Evolutionary conservation across 106 monocot species (phyloP).

Genomic region (Triglochin maritima): DNA sequence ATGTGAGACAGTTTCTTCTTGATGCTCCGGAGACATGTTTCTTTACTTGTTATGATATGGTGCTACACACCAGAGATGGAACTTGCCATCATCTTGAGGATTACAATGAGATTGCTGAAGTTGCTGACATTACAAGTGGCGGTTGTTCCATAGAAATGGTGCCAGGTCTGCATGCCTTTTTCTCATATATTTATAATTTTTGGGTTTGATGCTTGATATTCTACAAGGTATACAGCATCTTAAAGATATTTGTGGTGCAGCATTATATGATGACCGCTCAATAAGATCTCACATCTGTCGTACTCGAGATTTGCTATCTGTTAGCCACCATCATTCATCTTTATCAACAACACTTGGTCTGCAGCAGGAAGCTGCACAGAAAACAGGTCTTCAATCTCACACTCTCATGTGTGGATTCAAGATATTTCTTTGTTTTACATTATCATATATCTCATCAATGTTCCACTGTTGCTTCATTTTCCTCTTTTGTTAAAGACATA

Average conservation of each 20-base stretch:
- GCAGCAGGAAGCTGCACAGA: conserved; percentile 60
- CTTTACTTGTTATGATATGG: conserved; percentile 89
- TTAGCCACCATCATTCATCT: conserved; percentile 68
- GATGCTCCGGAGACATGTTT: conserved; percentile 99
- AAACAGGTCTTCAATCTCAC: conserved; percentile 31
- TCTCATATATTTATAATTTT: background rate
- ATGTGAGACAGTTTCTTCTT: conserved; percentile 90
- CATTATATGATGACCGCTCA: conserved; percentile 93
- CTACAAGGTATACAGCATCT: background rate
- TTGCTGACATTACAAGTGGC: conserved; percentile 84
- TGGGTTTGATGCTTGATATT: background rate
- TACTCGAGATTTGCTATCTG: conserved; percentile 69
- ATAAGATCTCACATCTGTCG: conserved; percentile 85
- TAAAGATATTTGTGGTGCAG: conserved; percentile 28
- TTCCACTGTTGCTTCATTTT: too few relatives aligned
- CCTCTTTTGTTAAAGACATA: too few relatives aligned
- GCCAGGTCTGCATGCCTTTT: conserved; percentile 34
- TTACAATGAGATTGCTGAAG: conserved; percentile 96
- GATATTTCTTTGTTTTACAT: too few relatives aligned
- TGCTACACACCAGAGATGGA: conserved; percentile 82
- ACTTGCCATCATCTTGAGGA: conserved; percentile 64
- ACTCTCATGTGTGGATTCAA: background rate
- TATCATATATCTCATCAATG: too few relatives aligned
- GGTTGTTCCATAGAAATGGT: conserved; percentile 88
- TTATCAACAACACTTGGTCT: conserved; percentile 71